Conservation (phyloP, 1,284 basidiomycete species). For the Apiotrichum porosum region DNA sequence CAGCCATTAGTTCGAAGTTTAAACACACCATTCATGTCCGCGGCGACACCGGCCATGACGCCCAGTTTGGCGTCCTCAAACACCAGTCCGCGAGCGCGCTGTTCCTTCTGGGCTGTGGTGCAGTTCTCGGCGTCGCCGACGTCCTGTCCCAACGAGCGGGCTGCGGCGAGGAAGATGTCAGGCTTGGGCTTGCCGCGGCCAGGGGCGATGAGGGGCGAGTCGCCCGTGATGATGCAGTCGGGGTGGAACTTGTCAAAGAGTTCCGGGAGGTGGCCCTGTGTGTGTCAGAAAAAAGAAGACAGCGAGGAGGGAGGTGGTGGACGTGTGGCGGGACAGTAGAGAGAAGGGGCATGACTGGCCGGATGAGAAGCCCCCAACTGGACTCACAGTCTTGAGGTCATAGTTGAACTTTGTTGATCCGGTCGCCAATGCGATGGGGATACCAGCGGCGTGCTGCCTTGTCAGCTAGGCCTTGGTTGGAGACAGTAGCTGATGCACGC, state of each 20-base stretch:
- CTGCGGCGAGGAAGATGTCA: constrained; percentile 49
- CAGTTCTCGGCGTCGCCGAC: constrained; percentile 40
- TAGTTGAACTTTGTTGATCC: constrained; percentile 40
- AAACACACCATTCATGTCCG: constrained; percentile 48
- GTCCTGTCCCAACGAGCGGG: constrained; percentile 40
- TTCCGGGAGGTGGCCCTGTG: constrained; percentile 46
- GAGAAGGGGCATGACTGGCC: not conserved
- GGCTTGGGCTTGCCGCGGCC: constrained; percentile 47
- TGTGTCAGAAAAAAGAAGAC: too few species aligned
- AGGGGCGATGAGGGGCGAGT: constrained; percentile 41
- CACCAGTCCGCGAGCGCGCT: constrained; percentile 41
- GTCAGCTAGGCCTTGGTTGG: not conserved
- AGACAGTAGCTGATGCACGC: constrained; percentile 12
- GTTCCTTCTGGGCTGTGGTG: constrained; percentile 31
- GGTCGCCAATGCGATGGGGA: constrained; percentile 48
- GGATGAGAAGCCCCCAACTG: too few species aligned
- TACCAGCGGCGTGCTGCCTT: constrained; percentile 38
- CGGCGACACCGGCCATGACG: constrained; percentile 43
- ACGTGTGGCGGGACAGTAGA: not conserved
- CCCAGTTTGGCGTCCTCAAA: constrained; percentile 48
- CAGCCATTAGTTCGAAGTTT: not conserved
- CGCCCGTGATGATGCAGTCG: constrained; percentile 41
- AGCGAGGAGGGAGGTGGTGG: not conserved
- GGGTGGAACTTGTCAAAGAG: constrained; percentile 45
- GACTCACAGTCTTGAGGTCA: constrained; percentile 42